These are phyloP conservation scores for Taphrina wiesneri DNA, from an alignment of 1,139 yeast species.

Conservation along the genomic window DNA sequence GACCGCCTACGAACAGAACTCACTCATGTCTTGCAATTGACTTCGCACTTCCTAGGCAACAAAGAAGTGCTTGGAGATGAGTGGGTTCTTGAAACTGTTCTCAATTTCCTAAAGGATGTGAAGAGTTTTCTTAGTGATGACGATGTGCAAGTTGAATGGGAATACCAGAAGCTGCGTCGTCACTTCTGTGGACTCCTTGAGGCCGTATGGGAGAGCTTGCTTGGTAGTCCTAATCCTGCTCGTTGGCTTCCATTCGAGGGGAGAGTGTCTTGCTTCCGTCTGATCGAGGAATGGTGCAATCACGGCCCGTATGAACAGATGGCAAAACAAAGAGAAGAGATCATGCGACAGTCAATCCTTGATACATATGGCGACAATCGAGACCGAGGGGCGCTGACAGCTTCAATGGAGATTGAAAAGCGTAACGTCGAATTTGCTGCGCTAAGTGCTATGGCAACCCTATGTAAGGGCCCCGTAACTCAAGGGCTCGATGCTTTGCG, in stretches of 20 bases:
- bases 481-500: constrained; percentile 43
- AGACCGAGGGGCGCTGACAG: constrained; percentile 54
- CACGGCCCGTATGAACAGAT: constrained; percentile 66
- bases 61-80: constrained; percentile 62
- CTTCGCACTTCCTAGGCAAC: constrained; percentile 63
- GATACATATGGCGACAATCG: constrained; percentile 44
- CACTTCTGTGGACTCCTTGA: constrained; percentile 79
- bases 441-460: constrained; percentile 77
- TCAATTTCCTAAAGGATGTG: constrained; percentile 64
- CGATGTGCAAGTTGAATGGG: constrained; percentile 64
- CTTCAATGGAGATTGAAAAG: constrained; percentile 81
- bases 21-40: constrained; percentile 71
- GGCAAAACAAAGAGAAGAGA: constrained; percentile 65
- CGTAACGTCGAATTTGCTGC: constrained; percentile 70
- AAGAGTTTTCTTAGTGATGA: constrained; percentile 63
- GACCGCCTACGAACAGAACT: constrained; percentile 71
- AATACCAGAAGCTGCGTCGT: constrained; percentile 73
- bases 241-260: constrained; percentile 82
- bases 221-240: constrained; percentile 49
- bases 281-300: constrained; percentile 92
- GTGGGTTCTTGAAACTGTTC: constrained; percentile 66
- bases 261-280: constrained; percentile 76
- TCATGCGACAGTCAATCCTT: constrained; percentile 52
- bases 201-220: constrained; percentile 60
- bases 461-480: constrained; percentile 54